A percentile compares a stretch with the other conserved stretches of the same genome.
Conservation (phyloP, 106 monocot species). For the Platanthera zijinensis region DNA sequence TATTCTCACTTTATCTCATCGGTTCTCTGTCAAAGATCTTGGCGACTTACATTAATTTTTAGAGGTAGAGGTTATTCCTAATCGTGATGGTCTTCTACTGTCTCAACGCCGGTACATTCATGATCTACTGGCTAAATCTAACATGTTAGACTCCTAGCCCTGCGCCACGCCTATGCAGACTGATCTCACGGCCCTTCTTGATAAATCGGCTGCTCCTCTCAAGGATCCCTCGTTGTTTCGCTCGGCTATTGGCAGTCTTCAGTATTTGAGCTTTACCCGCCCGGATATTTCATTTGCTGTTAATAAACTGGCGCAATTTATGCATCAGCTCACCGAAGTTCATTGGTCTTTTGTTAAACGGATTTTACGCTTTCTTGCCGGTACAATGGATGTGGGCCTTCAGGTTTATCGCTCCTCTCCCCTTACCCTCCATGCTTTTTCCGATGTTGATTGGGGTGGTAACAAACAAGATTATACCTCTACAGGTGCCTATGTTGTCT, state of each 20-base stretch:
- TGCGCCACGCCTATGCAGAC: background rate
- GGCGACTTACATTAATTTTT: slow-evolving; percentile 3
- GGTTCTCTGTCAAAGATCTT: slow-evolving; percentile 7
- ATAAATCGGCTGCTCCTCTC: background rate
- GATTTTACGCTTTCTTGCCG: background rate
- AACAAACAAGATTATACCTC: background rate
- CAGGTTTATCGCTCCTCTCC: background rate
- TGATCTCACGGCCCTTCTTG: background rate
- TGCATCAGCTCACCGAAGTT: background rate
- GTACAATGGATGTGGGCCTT: background rate
- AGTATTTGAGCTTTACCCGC: background rate
- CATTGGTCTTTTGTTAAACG: background rate
- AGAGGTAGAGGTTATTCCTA: slow-evolving; percentile 1
- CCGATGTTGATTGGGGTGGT: background rate
- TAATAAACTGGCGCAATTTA: background rate
- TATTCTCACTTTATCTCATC: background rate
- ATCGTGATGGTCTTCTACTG: background rate
- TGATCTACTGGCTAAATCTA: background rate
- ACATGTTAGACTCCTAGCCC: slow-evolving; percentile 4
- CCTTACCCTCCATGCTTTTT: background rate
- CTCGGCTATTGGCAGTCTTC: background rate
- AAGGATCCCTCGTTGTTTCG: background rate
- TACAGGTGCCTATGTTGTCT: background rate
- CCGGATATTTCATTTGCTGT: background rate
- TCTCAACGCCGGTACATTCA: slow-evolving; percentile 2